A percentile compares a stretch with the other conserved stretches of the same genome.
These are phyloP conservation scores for Phytophthora fragariaefolia DNA, from an alignment of 352 stramenopile genomes.

Conservation along the genomic window DNA sequence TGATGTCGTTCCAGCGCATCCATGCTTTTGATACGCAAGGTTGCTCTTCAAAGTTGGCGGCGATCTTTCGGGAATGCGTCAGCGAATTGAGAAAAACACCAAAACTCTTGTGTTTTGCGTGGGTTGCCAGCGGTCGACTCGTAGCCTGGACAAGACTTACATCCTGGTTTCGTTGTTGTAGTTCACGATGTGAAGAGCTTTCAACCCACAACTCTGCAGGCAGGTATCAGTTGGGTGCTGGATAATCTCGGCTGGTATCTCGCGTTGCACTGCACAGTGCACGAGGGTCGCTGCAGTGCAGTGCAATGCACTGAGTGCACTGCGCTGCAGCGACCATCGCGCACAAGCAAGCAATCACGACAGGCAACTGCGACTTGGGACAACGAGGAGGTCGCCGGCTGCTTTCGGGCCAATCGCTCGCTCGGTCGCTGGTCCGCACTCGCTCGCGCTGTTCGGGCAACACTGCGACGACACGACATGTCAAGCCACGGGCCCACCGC, in stretches of 20 bases:
- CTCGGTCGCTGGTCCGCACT: neutral
- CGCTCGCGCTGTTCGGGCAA: neutral
- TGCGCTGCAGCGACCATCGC: neutral
- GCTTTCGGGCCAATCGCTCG: neutral
- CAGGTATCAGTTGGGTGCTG: no score
- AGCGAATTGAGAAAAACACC: no score
- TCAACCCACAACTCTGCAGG: no score
- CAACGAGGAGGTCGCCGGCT: neutral
- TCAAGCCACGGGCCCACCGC: neutral
- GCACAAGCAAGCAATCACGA: slow-evolving; percentile 2
- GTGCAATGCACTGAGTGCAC: neutral
- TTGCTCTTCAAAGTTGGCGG: no score
- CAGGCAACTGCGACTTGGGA: no score
- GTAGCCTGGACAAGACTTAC: no score
- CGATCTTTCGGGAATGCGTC: neutral
- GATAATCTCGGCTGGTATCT: no score
- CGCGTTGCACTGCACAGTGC: neutral
- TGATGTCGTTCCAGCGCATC: slow-evolving; percentile 3
- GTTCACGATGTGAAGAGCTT: no score
- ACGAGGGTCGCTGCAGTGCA: no score
- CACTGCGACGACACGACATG: neutral
- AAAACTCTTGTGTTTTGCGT: no score
- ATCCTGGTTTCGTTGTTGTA: no score
- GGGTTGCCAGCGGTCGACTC: no score
- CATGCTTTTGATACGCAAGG: slow-evolving; percentile 21